These are phyloP conservation scores for Calonectria henricotiae DNA, from an alignment of 2,329 filamentous ascomycete species.

Conservation along the genomic window DNA sequence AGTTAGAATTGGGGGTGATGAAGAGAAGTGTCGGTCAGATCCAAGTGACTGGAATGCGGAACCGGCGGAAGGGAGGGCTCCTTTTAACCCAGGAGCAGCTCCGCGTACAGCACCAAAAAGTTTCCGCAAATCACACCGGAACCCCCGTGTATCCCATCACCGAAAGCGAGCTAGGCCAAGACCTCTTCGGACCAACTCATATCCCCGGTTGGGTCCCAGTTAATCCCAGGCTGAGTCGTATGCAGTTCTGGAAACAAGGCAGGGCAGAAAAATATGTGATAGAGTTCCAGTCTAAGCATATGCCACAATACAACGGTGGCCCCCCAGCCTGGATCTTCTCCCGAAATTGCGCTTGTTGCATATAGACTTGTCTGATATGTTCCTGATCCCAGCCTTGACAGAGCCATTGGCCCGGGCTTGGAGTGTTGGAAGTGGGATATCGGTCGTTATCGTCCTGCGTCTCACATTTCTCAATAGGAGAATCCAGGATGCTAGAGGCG, in stretches of 20 bases:
- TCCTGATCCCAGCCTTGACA: slow-evolving; percentile 30
- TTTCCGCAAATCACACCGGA: not conserved
- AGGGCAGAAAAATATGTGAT: slow-evolving; percentile 11
- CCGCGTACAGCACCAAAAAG: not conserved
- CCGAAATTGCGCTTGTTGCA: slow-evolving; percentile 46
- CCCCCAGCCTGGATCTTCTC: slow-evolving; percentile 44
- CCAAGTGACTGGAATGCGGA: slow-evolving; percentile 1
- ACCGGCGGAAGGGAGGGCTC: slow-evolving; percentile 6
- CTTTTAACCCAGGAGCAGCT: slow-evolving; percentile 20
- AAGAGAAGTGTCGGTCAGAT: slow-evolving; percentile 6
- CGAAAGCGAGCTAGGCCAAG: not conserved
- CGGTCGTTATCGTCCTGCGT: not conserved
- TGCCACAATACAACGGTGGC: slow-evolving; percentile 39
- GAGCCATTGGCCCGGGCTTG: slow-evolving; percentile 17
- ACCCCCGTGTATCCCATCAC: not conserved
- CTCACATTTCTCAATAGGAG: not conserved
- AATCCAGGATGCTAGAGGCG: slow-evolving; percentile 1
- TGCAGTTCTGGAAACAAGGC: slow-evolving; percentile 14
- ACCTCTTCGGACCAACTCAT: slow-evolving; percentile 27
- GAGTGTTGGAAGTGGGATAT: slow-evolving; percentile 12
- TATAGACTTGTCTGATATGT: slow-evolving; percentile 48
- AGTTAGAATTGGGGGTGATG: slow-evolving; percentile 19
- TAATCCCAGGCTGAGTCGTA: not conserved
- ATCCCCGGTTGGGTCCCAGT: slow-evolving; percentile 11
- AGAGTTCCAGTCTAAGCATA: slow-evolving; percentile 23